A percentile compares a stretch with the other conserved stretches of the same genome.
Conservation (phyloP, 305 asterid genomes). For the Ajuga reptans region DNA sequence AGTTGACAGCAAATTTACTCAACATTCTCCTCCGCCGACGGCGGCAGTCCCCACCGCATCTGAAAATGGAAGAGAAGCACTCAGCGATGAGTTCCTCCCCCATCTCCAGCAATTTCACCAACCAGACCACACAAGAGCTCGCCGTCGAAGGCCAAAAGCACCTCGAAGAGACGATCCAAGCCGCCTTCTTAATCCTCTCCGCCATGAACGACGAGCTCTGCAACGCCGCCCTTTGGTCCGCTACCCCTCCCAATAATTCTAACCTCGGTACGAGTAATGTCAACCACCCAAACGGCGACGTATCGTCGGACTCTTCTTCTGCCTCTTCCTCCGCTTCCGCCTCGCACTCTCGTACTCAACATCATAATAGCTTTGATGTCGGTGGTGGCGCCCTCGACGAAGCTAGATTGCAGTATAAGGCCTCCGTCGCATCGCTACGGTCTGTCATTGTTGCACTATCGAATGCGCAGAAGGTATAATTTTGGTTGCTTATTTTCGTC, state of each 20-base stretch:
- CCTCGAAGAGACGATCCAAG: slow-evolving; percentile 61
- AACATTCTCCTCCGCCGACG: background rate
- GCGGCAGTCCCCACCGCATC: slow-evolving; percentile 1
- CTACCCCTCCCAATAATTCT: slow-evolving; percentile 13
- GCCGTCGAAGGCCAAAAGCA: slow-evolving; percentile 65
- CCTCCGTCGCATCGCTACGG: slow-evolving; percentile 66
- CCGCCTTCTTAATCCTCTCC: slow-evolving; percentile 63
- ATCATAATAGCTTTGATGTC: slow-evolving; percentile 40
- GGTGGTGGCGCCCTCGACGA: slow-evolving; percentile 92
- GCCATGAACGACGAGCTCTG: slow-evolving; percentile 95
- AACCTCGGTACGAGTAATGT: slow-evolving; percentile 21
- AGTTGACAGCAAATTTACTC: no score
- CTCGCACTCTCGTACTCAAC: slow-evolving; percentile 34
- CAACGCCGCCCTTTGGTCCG: slow-evolving; percentile 64
- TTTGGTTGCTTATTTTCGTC: background rate
- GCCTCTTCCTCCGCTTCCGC: slow-evolving; percentile 46
- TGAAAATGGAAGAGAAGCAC: slow-evolving; percentile 43
- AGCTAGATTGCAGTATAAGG: slow-evolving; percentile 66
- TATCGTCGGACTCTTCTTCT: slow-evolving; percentile 47
- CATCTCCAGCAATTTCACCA: slow-evolving; percentile 25
- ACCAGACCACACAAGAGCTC: slow-evolving; percentile 41
- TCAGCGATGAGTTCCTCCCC: slow-evolving; percentile 34
- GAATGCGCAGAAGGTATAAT: slow-evolving; percentile 50
- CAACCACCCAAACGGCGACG: slow-evolving; percentile 49
- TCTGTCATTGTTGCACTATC: slow-evolving; percentile 57